Evolutionary conservation across 2,329 filamentous ascomycete genomes (phyloP), one percentile per base, ranked within the genome.

Genomic region (Arthrobotrys entomopaga): DNA sequence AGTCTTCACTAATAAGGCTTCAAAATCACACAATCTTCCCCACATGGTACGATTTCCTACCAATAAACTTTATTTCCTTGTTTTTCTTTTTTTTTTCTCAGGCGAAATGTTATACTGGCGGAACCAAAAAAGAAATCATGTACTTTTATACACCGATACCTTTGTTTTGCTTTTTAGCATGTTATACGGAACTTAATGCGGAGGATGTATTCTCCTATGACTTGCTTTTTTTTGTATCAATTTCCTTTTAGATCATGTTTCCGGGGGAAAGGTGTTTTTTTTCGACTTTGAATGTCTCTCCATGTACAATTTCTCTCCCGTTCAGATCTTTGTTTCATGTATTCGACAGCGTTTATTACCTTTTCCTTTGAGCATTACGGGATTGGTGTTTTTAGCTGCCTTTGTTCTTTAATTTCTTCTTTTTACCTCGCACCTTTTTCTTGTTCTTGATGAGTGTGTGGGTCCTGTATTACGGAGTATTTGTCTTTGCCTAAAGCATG

Each of bases 71-170:
- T 5, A 20, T 59, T 48, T 48, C 48, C 24, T 50, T 52, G n/a
- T 29, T 38, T 49, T 61, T 56, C 60, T 53, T 22, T n/a, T 20
- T 24, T 20, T 19, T 11, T 58, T 40, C 38, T 59, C 40, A 48
- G 56, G 54, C 46, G 34, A 54, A 53, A 53, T 70, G 15, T 46
- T 57, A 50, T 52, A 42, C 42, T 50, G 65, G 65, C 26, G 58
- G 61, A 26, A 11, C 46, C 34, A 20, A 58, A 61, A 59, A 52
- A 56, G 59, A 64, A 70, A 49, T 53, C 58, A 70, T 70, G 65
- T 70, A 70, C 52, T 70, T 70, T 70, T 70, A 70, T 70, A 58
- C 52, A 70, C 50, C 57, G 57, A 58, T 42, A 50, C 11, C 24
- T 52, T 29, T 40, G 46, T 22, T 34, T 49, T 13, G 49, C 20